Evolutionary conservation across 306 rosid species (phyloP).

Genomic region (Cucumis hystrix): DNA sequence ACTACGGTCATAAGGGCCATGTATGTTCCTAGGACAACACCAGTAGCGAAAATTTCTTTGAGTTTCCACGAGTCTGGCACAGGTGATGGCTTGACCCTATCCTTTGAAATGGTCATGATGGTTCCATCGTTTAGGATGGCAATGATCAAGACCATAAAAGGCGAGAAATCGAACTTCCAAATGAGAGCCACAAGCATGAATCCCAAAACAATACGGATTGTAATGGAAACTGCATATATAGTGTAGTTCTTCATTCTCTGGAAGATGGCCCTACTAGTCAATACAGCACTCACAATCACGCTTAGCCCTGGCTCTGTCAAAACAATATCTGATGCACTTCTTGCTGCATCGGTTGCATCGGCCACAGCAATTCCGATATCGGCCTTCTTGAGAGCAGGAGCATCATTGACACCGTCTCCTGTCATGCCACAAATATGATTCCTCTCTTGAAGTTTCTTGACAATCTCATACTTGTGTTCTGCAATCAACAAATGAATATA

Average conservation of each 20-base stretch:
- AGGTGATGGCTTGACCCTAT: conserved; percentile 87
- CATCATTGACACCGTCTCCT: conserved; percentile 93
- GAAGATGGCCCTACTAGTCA: conserved; percentile 89
- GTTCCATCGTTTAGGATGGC: conserved; percentile 87
- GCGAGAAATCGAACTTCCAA: conserved; percentile 84
- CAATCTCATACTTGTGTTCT: conserved; percentile 95
- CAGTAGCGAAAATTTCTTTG: conserved; percentile 73
- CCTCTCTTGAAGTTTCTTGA: conserved; percentile 60
- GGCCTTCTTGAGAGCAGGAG: conserved; percentile 84
- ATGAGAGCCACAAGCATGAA: conserved; percentile 74
- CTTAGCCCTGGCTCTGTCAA: conserved; percentile 85
- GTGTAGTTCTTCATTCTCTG: conserved; percentile 97
- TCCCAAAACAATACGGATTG: conserved; percentile 84
- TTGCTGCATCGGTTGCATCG: conserved; percentile 89
- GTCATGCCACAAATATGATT: conserved; percentile 86
- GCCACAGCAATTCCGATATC: conserved; percentile 95
- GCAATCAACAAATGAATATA: conserved; percentile 7
- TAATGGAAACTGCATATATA: conserved; percentile 87
- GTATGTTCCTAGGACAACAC: conserved; percentile 75
- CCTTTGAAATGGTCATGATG: conserved; percentile 95
- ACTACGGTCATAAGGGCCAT: conserved; percentile 69
- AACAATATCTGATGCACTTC: conserved; percentile 91
- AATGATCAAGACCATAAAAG: conserved; percentile 80
- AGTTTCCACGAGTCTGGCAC: conserved; percentile 97
- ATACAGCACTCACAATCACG: conserved; percentile 75